phyloP scores from a whole-genome alignment of 164 flowering plant species.

The Amborella trichopoda region DNA sequence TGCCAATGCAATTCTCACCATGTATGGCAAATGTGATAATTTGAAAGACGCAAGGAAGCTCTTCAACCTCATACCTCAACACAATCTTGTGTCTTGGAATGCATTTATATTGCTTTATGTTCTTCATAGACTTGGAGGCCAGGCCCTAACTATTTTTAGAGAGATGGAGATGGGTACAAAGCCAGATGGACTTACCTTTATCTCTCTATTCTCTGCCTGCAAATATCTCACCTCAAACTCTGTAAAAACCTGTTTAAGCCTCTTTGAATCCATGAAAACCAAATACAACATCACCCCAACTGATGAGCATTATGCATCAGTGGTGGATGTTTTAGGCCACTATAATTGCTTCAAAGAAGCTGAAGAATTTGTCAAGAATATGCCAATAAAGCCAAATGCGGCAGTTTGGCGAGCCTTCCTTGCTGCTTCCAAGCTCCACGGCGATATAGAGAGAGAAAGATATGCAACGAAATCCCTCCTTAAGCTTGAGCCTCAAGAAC shows the following conservation, averaged over 20 bases:
- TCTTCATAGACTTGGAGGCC: conserved; percentile 65
- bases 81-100: conserved; percentile 77
- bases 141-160: conserved; percentile 51
- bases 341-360: conserved; percentile 81
- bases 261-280: conserved; percentile 53
- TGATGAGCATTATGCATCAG: conserved; percentile 67
- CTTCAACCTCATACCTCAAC: conserved; percentile 45
- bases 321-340: conserved; percentile 55
- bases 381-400: conserved; percentile 54
- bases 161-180: conserved; percentile 38
- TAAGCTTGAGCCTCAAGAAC: conserved; percentile 51
- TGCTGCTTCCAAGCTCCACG: conserved; percentile 47
- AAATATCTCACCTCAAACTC: conserved; percentile 33
- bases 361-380: conserved; percentile 36
- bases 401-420: conserved; percentile 81
- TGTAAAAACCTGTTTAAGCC: conserved; percentile 39
- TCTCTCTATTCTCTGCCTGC: conserved; percentile 62
- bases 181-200: conserved; percentile 50
- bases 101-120: conserved; percentile 49
- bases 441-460: conserved; percentile 40
- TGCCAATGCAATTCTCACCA: conserved; percentile 60
- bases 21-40: conserved; percentile 71
- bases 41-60: conserved; percentile 41
- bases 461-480: conserved; percentile 49
- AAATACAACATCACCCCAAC: conserved; percentile 43